A percentile compares a stretch with the other conserved stretches of the same genome.
Conservation (phyloP, 495 filamentous ascomycete genomes). For the Aspergillus ostianus region DNA sequence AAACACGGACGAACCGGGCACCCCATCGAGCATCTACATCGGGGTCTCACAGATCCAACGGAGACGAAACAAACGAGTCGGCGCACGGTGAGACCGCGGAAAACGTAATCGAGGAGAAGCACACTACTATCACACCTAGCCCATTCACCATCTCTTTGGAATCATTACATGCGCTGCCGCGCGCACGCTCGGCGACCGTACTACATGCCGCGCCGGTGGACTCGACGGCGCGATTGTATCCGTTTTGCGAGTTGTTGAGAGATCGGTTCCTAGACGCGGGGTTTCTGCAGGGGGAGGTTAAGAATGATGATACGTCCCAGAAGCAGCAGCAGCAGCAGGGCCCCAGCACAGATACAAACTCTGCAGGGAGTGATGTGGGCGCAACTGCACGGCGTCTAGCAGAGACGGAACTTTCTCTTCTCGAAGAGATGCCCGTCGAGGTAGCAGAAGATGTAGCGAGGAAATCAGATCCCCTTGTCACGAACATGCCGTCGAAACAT, state of each 20-base stretch:
- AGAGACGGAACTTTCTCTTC: constrained; percentile 3
- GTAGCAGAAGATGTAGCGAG: constrained; percentile 6
- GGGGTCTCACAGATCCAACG: not conserved
- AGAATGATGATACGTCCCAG: constrained; percentile 10
- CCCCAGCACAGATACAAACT: not conserved
- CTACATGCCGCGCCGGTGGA: constrained; percentile 60
- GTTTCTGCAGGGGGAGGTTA: constrained; percentile 55
- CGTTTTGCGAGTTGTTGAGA: constrained; percentile 63
- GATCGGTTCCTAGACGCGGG: constrained; percentile 60
- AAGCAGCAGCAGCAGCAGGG: constrained; percentile 1
- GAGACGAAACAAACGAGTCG: not conserved
- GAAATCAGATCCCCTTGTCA: not conserved
- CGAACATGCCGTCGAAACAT: not conserved
- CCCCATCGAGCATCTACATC: no score
- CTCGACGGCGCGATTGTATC: constrained; percentile 49
- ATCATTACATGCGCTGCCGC: constrained; percentile 36
- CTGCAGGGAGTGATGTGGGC: not conserved
- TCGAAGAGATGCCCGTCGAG: constrained; percentile 8
- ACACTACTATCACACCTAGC: constrained; percentile 1
- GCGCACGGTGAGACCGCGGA: no score
- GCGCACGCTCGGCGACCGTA: constrained; percentile 42
- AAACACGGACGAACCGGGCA: no score
- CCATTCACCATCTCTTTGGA: constrained; percentile 36
- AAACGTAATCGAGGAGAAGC: not conserved
- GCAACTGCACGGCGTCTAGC: not conserved